Percentiles rank a stretch among this genome's conserved stretches.
phyloP scores from a whole-genome alignment of 306 rosid species.

The Crataegus laevigata region DNA sequence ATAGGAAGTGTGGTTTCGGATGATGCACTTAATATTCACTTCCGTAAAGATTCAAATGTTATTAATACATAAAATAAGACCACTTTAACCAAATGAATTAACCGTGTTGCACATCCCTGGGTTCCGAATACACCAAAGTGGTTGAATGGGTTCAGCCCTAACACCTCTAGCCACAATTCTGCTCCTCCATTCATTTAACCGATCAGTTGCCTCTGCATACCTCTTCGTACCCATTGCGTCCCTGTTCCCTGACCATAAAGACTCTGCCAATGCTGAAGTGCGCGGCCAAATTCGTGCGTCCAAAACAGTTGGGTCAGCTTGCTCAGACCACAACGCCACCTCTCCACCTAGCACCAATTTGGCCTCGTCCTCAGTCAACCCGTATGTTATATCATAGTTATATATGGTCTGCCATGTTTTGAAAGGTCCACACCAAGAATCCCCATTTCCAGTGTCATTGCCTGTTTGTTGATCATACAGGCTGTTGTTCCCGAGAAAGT shows the following conservation, averaged over 20 bases:
- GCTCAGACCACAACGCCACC: conserved; percentile 83
- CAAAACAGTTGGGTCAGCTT: conserved; percentile 65
- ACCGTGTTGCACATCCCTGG: conserved; percentile 77
- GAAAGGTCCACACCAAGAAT: conserved; percentile 86
- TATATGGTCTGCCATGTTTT: conserved; percentile 84
- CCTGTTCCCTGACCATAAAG: conserved; percentile 77
- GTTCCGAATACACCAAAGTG: conserved; percentile 76
- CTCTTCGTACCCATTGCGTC: conserved; percentile 58
- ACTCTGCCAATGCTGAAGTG: conserved; percentile 67
- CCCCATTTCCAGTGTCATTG: conserved; percentile 33
- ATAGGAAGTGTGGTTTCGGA: not conserved
- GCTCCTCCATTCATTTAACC: conserved; percentile 78
- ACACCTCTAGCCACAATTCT: conserved; percentile 74
- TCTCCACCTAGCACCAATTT: conserved; percentile 86
- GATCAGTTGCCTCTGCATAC: conserved; percentile 63
- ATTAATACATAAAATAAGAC: not conserved
- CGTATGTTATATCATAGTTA: conserved; percentile 62
- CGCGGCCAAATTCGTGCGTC: conserved; percentile 84
- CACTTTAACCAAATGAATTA: not conserved
- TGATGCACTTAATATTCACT: not conserved
- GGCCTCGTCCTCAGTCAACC: conserved; percentile 59
- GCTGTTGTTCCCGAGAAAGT: conserved; percentile 58
- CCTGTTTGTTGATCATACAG: conserved; percentile 35
- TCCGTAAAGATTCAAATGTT: not conserved
- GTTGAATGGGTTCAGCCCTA: conserved; percentile 86